Conservation (phyloP, 164 flowering plant genomes). For the Vitis rotundifolia region DNA sequence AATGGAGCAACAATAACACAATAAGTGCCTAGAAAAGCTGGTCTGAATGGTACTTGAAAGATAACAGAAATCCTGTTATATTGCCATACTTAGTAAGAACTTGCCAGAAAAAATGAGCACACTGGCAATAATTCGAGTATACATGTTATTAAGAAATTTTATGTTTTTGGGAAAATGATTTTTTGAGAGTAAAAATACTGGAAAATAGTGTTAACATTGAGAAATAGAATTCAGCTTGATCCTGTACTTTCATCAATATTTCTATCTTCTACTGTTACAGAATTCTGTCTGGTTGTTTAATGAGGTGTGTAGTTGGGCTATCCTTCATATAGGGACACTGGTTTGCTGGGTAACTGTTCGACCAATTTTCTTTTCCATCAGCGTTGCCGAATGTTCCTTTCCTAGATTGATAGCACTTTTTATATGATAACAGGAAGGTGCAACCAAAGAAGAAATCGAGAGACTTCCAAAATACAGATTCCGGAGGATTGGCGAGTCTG, state of each 20-base stretch:
- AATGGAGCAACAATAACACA: too few species aligned
- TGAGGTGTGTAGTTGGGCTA: not conserved
- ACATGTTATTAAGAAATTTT: too few species aligned
- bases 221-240: not conserved
- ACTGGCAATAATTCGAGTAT: too few species aligned
- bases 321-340: not conserved
- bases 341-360: too few species aligned
- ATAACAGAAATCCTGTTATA: too few species aligned
- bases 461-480: slow-evolving; percentile 62
- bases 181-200: not conserved
- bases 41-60: too few species aligned
- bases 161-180: too few species aligned
- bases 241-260: not conserved
- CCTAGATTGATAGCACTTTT: not conserved
- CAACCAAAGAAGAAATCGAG: slow-evolving; percentile 67
- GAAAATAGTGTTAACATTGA: not conserved
- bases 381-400: not conserved
- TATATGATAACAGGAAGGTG: slow-evolving; percentile 62
- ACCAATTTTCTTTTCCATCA: not conserved
- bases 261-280: not conserved
- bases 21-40: too few species aligned
- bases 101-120: too few species aligned
- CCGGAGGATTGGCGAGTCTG: slow-evolving; percentile 32
- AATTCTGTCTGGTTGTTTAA: not conserved
- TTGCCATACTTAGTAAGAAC: too few species aligned